phyloP scores from a whole-genome alignment of 306 rosid species.

The Castanea sativa region DNA sequence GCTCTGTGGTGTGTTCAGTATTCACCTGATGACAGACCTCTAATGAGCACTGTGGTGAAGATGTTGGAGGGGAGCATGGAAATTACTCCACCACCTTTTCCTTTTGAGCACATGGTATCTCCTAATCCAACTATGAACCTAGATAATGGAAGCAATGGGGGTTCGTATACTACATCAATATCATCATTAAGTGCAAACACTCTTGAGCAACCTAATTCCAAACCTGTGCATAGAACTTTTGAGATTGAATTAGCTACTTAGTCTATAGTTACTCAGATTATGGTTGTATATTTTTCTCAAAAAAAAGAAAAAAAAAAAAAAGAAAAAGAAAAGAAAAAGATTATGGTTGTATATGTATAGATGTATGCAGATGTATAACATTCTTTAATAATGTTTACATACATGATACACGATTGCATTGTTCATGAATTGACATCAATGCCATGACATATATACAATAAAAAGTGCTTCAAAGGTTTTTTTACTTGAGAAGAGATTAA shows the following conservation, averaged over 20 bases:
- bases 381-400: too few relatives aligned
- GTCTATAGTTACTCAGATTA: not conserved
- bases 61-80: conserved; percentile 46
- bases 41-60: conserved; percentile 47
- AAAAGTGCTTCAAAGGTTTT: too few relatives aligned
- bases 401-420: too few relatives aligned
- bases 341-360: not conserved
- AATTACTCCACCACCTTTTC: conserved; percentile 40
- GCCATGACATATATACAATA: too few relatives aligned
- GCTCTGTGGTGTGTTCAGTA: conserved; percentile 52
- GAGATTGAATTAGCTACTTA: conserved; percentile 31
- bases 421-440: too few relatives aligned
- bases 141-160: conserved; percentile 12
- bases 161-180: conserved; percentile 6
- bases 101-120: conserved; percentile 34
- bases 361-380: too few relatives aligned
- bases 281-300: not conserved
- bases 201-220: not conserved
- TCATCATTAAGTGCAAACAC: conserved; percentile 19
- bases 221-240: not conserved
- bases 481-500: too few relatives aligned
- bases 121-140: conserved; percentile 1
- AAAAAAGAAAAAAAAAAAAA: too few relatives aligned
- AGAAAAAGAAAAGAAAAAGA: too few relatives aligned
- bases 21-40: conserved; percentile 44